Percentiles rank a stretch among this genome's conserved stretches.
These are phyloP conservation scores for Clonostachys sp. DNA, from an alignment of 2,329 filamentous ascomycete genomes.

Conservation along the genomic window DNA sequence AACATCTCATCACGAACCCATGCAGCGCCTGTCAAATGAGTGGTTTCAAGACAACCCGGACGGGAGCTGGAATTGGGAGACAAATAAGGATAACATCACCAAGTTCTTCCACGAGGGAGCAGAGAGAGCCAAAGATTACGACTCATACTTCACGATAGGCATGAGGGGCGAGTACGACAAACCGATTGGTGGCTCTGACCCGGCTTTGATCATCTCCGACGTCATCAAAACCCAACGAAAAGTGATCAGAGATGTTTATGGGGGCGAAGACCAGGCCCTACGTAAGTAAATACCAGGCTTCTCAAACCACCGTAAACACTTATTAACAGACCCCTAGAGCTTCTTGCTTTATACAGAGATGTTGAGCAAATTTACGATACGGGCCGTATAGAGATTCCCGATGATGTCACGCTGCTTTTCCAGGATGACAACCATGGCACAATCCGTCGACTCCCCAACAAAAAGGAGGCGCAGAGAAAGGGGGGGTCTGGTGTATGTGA, in stretches of 20 bases:
- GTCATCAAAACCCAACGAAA: constrained; percentile 50
- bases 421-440: constrained; percentile 61
- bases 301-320: background rate
- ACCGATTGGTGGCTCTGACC: constrained; percentile 42
- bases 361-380: constrained; percentile 59
- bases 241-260: constrained; percentile 47
- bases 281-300: constrained; percentile 22
- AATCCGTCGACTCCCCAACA: constrained; percentile 50
- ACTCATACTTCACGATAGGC: constrained; percentile 52
- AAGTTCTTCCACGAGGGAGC: constrained; percentile 54
- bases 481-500: constrained; percentile 50
- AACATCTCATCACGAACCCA: constrained; percentile 62
- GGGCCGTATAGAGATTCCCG: constrained; percentile 48
- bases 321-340: constrained; percentile 30
- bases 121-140: constrained; percentile 45
- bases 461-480: constrained; percentile 42
- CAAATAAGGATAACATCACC: constrained; percentile 48
- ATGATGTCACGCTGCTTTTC: constrained; percentile 58
- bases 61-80: constrained; percentile 56
- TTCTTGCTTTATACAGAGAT: constrained; percentile 64
- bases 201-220: constrained; percentile 44
- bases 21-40: constrained; percentile 53
- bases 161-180: constrained; percentile 59
- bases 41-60: constrained; percentile 30
- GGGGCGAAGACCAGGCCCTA: constrained; percentile 29